Conservation (phyloP, 2,329 filamentous ascomycete genomes). For the Talaromyces funiculosus region DNA sequence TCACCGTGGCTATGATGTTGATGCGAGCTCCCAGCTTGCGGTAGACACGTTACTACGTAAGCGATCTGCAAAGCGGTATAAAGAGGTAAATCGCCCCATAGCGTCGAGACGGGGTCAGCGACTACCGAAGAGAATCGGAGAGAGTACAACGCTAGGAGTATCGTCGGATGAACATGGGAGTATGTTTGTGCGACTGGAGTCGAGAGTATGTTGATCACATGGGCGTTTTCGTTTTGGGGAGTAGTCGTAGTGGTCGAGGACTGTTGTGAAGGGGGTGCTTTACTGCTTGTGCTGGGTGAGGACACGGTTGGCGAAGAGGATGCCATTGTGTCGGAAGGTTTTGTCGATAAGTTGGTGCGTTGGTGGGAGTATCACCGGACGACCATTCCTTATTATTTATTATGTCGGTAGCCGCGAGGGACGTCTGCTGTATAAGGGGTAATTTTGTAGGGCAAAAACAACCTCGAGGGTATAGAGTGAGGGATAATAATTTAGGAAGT, state of each 20-base stretch:
- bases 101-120: constrained; percentile 59
- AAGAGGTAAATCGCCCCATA: constrained; percentile 57
- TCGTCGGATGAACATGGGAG: constrained; percentile 61
- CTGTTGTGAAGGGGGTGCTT: neutral
- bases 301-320: constrained; percentile 7
- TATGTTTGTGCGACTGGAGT: constrained; percentile 49
- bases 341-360: neutral
- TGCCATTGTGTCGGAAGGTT: neutral
- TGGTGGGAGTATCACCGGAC: neutral
- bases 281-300: constrained; percentile 5
- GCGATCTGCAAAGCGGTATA: constrained; percentile 59
- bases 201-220: constrained; percentile 45
- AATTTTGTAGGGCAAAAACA: neutral
- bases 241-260: neutral
- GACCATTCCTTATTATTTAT: neutral
- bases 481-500: neutral
- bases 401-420: neutral
- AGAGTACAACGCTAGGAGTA: constrained; percentile 61
- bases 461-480: neutral
- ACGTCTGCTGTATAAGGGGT: neutral
- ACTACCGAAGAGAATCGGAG: constrained; percentile 63
- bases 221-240: constrained; percentile 18
- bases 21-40: constrained; percentile 41
- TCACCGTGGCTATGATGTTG: constrained; percentile 17
- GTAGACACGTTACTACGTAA: constrained; percentile 56